These are phyloP conservation scores for Fusarium palustre DNA, from an alignment of 2,329 filamentous ascomycete species.

Conservation along the genomic window DNA sequence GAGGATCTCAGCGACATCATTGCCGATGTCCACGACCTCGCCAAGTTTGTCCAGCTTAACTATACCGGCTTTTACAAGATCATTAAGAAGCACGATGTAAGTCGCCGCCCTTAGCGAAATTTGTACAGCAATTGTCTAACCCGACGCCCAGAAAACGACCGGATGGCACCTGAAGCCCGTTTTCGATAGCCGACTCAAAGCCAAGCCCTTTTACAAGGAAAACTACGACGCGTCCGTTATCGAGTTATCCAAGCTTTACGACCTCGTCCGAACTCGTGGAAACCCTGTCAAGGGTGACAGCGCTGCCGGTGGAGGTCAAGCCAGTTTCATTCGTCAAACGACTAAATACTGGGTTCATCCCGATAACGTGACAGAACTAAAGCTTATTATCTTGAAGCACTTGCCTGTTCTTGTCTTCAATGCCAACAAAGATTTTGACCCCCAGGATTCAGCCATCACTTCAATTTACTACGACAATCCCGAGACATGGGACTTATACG, in stretches of 20 bases:
- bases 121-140: slow-evolving; percentile 34
- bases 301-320: slow-evolving; percentile 88
- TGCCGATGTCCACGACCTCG: slow-evolving; percentile 96
- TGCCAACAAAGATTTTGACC: slow-evolving; percentile 93
- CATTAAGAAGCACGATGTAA: slow-evolving; percentile 98
- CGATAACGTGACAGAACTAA: slow-evolving; percentile 97
- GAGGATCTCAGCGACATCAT: slow-evolving; percentile 98
- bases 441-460: slow-evolving; percentile 91
- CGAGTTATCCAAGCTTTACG: slow-evolving; percentile 94
- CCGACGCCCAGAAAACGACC: slow-evolving; percentile 81
- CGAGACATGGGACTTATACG: slow-evolving; percentile 92
- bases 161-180: slow-evolving; percentile 92
- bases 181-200: slow-evolving; percentile 94
- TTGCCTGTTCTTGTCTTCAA: slow-evolving; percentile 98
- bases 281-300: slow-evolving; percentile 94
- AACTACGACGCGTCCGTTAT: slow-evolving; percentile 98
- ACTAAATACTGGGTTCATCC: slow-evolving; percentile 99
- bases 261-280: slow-evolving; percentile 91
- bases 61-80: slow-evolving; percentile 99
- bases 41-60: slow-evolving; percentile 98
- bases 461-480: slow-evolving; percentile 99
- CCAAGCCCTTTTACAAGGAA: slow-evolving; percentile 98
- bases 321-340: slow-evolving; percentile 95
- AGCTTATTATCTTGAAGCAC: slow-evolving; percentile 98
- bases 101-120: slow-evolving; percentile 47